These are phyloP conservation scores for Colletotrichum viniferum DNA, from an alignment of 2,329 filamentous ascomycete genomes.

Conservation along the genomic window DNA sequence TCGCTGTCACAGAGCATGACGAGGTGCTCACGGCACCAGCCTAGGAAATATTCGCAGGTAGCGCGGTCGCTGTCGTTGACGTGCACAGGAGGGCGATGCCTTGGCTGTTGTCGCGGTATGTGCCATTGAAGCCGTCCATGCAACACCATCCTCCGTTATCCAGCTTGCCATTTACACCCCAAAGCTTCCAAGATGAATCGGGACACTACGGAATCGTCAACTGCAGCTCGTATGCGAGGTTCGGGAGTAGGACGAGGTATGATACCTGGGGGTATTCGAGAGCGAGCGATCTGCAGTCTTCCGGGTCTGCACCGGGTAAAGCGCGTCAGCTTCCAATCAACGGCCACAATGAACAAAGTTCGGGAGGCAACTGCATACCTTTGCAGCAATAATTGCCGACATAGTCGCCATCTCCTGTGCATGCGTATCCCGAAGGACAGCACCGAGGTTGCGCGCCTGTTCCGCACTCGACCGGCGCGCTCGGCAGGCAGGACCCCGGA, in stretches of 20 bases:
- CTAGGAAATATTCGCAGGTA: neutral
- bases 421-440: neutral
- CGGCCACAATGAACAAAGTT: neutral
- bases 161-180: neutral
- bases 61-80: neutral
- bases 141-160: constrained; percentile 2
- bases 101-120: neutral
- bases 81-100: neutral
- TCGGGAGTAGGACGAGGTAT: neutral
- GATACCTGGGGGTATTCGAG: neutral
- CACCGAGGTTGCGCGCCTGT: constrained; percentile 4
- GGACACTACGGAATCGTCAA: neutral
- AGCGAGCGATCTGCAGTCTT: neutral
- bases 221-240: neutral
- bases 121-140: neutral
- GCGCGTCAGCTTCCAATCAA: neutral
- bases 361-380: neutral
- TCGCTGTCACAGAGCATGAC: neutral
- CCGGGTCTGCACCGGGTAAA: neutral
- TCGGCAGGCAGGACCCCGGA: neutral
- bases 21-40: neutral
- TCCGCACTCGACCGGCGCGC: neutral
- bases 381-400: constrained; percentile 1
- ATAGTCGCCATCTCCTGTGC: constrained; percentile 1
- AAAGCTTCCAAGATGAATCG: neutral